phyloP scores from a whole-genome alignment of 345 rosid species.

The Citrus trifoliata region DNA sequence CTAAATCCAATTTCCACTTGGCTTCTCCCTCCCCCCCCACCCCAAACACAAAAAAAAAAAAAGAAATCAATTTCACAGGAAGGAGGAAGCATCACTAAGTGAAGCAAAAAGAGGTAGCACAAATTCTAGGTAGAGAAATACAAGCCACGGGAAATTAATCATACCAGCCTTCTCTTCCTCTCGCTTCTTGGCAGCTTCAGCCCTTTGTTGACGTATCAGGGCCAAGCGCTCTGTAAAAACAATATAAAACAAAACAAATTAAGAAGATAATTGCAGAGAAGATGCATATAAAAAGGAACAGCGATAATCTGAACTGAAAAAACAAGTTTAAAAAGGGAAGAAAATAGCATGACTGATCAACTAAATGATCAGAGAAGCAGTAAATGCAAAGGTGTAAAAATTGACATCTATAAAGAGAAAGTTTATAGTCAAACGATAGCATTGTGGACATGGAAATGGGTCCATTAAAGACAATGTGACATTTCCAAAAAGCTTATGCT shows the following conservation, averaged over 20 bases:
- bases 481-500: neutral
- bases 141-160: neutral
- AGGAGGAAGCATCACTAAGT: neutral
- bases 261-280: neutral
- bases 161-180: constrained; percentile 66
- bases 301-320: neutral
- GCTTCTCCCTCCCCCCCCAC: neutral
- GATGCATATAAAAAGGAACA: neutral
- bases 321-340: neutral
- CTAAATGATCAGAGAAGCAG: neutral
- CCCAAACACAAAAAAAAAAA: too few relatives aligned
- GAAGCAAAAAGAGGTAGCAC: neutral
- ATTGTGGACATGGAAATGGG: neutral
- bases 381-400: neutral
- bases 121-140: neutral
- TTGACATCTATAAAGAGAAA: neutral
- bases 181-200: constrained; percentile 64
- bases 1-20: neutral
- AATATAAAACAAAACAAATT: neutral
- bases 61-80: neutral
- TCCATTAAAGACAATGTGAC: neutral
- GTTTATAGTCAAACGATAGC: neutral
- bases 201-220: constrained; percentile 86
- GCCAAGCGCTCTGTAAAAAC: constrained; percentile 61
- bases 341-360: neutral